Evolutionary conservation across 768 basidiomycete genomes (phyloP).

Genomic region (Panus rudis): DNA sequence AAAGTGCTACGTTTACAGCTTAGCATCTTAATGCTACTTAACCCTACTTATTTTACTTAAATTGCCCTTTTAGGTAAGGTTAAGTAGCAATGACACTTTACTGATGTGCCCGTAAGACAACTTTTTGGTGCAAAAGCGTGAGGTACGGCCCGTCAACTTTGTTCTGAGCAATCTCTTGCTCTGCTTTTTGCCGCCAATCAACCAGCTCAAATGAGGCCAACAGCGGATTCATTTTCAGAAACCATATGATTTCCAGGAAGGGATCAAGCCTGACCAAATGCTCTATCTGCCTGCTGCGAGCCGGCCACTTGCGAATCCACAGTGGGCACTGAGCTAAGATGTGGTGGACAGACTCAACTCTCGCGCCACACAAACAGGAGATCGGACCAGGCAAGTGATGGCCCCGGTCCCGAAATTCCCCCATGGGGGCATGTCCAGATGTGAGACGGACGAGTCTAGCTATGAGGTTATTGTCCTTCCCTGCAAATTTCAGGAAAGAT

Average conservation of each 20-base stretch:
- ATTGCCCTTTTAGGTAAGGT: too few species aligned
- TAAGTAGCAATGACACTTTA: too few species aligned
- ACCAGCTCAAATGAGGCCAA: background rate
- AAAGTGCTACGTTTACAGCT: too few species aligned
- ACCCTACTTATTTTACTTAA: too few species aligned
- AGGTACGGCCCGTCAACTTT: background rate
- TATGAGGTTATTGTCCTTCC: background rate
- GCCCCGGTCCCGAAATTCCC: background rate
- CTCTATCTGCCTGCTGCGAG: background rate
- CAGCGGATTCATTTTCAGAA: background rate
- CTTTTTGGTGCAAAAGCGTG: background rate
- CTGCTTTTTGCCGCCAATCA: background rate
- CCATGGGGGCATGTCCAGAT: slow-evolving; percentile 1
- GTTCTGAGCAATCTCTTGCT: background rate
- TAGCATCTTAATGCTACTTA: too few species aligned
- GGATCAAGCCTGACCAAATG: background rate
- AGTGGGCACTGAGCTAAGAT: background rate
- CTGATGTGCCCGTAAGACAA: too few species aligned
- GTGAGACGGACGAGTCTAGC: background rate
- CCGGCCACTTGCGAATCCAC: background rate
- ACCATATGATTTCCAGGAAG: background rate
- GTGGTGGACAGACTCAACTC: background rate
- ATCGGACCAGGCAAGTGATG: too few species aligned
- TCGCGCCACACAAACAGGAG: too few species aligned
- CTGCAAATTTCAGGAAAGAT: background rate